A percentile compares a stretch with the other conserved stretches of the same genome.
Evolutionary conservation across 2,329 filamentous ascomycete species (phyloP).

Genomic region (Cytospora chrysosperma): DNA sequence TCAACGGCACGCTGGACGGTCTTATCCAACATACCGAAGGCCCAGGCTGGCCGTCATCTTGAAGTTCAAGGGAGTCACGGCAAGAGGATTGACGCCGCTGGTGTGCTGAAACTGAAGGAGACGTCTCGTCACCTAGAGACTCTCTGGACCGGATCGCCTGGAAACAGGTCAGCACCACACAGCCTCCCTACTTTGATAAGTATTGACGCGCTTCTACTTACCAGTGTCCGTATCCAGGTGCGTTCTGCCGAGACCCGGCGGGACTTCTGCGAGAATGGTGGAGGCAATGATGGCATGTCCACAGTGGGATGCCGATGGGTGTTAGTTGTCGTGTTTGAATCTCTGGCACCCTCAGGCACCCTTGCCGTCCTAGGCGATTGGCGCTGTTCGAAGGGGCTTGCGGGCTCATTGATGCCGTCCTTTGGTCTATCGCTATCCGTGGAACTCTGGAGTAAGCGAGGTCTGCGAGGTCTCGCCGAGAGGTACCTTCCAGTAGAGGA

Average conservation of each 20-base stretch:
- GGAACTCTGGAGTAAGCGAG: not conserved
- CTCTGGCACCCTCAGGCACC: not conserved
- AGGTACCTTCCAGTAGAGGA: conserved; percentile 5
- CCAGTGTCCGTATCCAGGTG: conserved; percentile 11
- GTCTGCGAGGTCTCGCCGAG: conserved; percentile 10
- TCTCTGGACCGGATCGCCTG: conserved; percentile 18
- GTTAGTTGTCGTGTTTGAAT: not conserved
- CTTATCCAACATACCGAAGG: conserved; percentile 15
- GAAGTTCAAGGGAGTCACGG: not conserved
- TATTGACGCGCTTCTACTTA: conserved; percentile 1
- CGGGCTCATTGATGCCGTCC: not conserved
- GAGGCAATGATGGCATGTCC: not conserved
- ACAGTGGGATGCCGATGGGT: not conserved
- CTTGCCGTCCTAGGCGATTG: not conserved
- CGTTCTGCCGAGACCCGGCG: not conserved
- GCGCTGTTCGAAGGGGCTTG: not conserved
- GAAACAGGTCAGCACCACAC: not conserved
- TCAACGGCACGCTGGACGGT: not conserved
- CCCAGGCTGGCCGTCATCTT: conserved; percentile 16
- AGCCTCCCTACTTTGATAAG: not conserved
- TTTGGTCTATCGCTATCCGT: not conserved
- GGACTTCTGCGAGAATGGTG: conserved; percentile 15
- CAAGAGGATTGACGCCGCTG: conserved; percentile 11
- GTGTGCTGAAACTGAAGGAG: not conserved
- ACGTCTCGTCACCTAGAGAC: conserved; percentile 2